Conservation (phyloP, 306 rosid species). For the Acacia melanoxylon region DNA sequence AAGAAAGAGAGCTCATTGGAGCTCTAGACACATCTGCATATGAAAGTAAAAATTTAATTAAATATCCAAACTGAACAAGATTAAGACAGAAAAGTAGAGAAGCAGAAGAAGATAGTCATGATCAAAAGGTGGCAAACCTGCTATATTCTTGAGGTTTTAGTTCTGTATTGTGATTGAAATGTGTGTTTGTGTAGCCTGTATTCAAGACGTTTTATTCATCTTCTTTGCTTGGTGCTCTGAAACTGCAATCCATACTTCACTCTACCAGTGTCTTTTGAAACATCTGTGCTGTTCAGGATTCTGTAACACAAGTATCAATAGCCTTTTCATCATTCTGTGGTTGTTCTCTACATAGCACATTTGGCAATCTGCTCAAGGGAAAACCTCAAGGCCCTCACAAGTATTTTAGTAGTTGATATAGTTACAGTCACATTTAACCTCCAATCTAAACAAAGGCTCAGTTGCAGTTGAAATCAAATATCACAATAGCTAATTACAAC, state of each 20-base stretch:
- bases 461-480: background rate
- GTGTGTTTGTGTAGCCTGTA: background rate
- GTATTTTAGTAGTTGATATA: background rate
- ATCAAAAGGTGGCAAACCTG: background rate
- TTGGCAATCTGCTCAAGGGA: background rate
- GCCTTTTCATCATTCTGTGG: background rate
- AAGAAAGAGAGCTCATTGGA: slow-evolving; percentile 8
- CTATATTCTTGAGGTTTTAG: background rate
- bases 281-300: background rate
- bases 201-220: background rate
- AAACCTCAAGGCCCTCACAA: background rate
- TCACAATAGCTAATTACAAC: background rate
- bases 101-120: background rate
- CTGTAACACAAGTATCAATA: background rate
- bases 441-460: background rate
- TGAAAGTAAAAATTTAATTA: background rate
- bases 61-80: background rate
- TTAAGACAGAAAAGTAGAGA: background rate
- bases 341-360: background rate
- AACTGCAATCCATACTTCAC: background rate
- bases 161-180: background rate
- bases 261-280: background rate
- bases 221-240: background rate
- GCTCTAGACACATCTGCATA: background rate
- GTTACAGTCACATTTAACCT: background rate